These are phyloP conservation scores for Beauveria sp. DNA, from an alignment of 2,329 filamentous ascomycete genomes.

Conservation along the genomic window DNA sequence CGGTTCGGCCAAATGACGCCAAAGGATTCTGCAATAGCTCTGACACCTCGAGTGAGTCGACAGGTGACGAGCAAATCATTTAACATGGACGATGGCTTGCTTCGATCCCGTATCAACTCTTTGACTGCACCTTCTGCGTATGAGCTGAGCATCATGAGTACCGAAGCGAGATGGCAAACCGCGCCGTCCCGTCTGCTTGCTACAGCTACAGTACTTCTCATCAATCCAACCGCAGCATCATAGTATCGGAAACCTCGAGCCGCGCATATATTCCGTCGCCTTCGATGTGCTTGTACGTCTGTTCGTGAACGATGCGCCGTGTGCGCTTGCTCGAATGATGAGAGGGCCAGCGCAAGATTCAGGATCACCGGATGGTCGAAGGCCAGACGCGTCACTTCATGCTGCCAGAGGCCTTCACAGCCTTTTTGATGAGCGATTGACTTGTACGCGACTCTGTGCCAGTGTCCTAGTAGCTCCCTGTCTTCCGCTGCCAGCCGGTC, in stretches of 20 bases:
- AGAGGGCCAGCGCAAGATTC: neutral
- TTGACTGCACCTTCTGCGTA: neutral
- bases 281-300: neutral
- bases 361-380: neutral
- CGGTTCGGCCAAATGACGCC: neutral
- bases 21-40: neutral
- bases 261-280: neutral
- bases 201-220: neutral
- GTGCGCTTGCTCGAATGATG: neutral
- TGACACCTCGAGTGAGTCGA: neutral
- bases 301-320: neutral
- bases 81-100: neutral
- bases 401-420: neutral
- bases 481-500: neutral
- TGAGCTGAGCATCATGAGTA: neutral
- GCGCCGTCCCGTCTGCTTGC: neutral
- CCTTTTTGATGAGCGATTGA: neutral
- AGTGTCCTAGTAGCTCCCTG: neutral
- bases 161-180: neutral
- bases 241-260: neutral
- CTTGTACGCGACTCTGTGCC: neutral
- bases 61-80: neutral
- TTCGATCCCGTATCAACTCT: neutral
- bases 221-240: neutral
- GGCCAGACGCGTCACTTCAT: neutral